Percentiles rank a stretch among this genome's conserved stretches.
phyloP scores from a whole-genome alignment of 2,329 filamentous ascomycete species.

The Coccinonectria pachysandricola region DNA sequence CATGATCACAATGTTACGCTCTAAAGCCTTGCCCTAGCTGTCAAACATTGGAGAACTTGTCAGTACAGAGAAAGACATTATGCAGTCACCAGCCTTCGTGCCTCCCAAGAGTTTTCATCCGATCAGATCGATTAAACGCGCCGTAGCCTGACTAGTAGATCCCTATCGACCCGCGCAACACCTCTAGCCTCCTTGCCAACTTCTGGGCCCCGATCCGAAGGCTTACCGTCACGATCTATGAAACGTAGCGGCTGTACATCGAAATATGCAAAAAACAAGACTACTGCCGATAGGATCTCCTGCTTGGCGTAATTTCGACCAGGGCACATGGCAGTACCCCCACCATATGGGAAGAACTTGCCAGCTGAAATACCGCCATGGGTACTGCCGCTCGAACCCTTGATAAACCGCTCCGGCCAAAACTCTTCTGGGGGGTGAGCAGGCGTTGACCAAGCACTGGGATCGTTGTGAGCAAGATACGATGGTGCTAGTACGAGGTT shows the following conservation, averaged over 20 bases:
- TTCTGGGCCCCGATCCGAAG: slow-evolving; percentile 11
- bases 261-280: slow-evolving; percentile 10
- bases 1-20: too few relatives aligned
- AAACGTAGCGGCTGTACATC: slow-evolving; percentile 10
- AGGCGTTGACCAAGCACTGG: slow-evolving; percentile 8
- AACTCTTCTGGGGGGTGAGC: slow-evolving; percentile 11
- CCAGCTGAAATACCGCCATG: slow-evolving; percentile 6
- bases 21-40: too few relatives aligned
- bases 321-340: slow-evolving; percentile 17
- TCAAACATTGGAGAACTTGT: too few relatives aligned
- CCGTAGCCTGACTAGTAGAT: slow-evolving; percentile 10
- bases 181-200: slow-evolving; percentile 14
- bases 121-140: slow-evolving; percentile 3
- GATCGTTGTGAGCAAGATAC: slow-evolving; percentile 13
- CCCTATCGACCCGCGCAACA: slow-evolving; percentile 14
- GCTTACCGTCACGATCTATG: slow-evolving; percentile 5
- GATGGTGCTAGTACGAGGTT: slow-evolving; percentile 14
- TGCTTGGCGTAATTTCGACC: slow-evolving; percentile 18
- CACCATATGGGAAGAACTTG: slow-evolving; percentile 17
- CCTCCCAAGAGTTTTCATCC: too few relatives aligned
- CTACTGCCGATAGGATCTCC: slow-evolving; percentile 14
- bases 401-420: slow-evolving; percentile 14
- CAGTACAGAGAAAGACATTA: too few relatives aligned
- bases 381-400: slow-evolving; percentile 4
- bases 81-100: too few relatives aligned